A percentile compares a stretch with the other conserved stretches of the same genome.
Conservation (phyloP, 2,329 filamentous ascomycete genomes). For the Dothistroma septosporum region DNA sequence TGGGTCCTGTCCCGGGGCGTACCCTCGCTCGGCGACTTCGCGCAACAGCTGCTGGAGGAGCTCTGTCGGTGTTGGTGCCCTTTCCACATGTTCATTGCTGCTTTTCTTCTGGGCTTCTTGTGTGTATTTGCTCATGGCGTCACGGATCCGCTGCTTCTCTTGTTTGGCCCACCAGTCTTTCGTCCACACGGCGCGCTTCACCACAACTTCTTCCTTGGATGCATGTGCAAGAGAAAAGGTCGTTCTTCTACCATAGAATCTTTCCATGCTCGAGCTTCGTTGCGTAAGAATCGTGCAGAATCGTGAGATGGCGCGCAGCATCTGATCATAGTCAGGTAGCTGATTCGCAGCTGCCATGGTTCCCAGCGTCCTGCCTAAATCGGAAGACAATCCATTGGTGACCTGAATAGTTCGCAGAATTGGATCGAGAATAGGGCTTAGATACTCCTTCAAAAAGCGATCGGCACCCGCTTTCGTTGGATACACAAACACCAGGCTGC, state of each 20-base stretch:
- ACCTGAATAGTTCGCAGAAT: conserved; percentile 57
- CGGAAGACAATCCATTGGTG: conserved; percentile 55
- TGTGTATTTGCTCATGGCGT: conserved; percentile 45
- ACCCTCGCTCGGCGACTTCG: conserved; percentile 52
- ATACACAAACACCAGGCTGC: conserved; percentile 60
- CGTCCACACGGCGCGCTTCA: conserved; percentile 55
- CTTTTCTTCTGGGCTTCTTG: conserved; percentile 41
- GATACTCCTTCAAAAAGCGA: conserved; percentile 57
- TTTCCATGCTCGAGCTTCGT: conserved; percentile 27
- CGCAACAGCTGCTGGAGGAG: conserved; percentile 58
- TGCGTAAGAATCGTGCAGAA: conserved; percentile 29
- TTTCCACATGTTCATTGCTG: conserved; percentile 32
- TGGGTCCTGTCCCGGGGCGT: conserved; percentile 43
- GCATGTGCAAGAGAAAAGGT: conserved; percentile 46
- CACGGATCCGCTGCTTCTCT: conserved; percentile 57
- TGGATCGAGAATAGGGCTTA: conserved; percentile 59
- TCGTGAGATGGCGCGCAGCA: conserved; percentile 21
- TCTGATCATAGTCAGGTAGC: conserved; percentile 52
- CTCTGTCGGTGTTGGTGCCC: conserved; percentile 44
- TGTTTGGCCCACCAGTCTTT: conserved; percentile 62
- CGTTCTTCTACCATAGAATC: conserved; percentile 32
- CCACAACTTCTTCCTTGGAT: conserved; percentile 47
- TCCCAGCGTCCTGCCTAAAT: conserved; percentile 53
- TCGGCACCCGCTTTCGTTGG: conserved; percentile 55
- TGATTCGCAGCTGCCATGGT: conserved; percentile 51